Conservation (phyloP, 2,329 filamentous ascomycete species). For the Lachnellula cervina region DNA sequence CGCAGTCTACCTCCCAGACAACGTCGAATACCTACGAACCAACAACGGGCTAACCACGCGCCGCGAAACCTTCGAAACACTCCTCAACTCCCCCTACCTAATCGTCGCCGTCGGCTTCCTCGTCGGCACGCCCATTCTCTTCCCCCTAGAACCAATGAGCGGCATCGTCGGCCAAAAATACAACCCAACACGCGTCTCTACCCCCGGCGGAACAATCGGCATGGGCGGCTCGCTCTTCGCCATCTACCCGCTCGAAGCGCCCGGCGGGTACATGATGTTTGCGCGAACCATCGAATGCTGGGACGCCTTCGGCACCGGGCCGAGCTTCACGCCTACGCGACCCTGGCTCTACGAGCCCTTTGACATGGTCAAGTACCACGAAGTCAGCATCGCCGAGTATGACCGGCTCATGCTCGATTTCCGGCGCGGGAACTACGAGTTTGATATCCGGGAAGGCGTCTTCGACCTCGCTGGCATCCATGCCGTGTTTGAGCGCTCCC, state of each 20-base stretch:
- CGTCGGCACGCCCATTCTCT: constrained; percentile 34
- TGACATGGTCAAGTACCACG: constrained; percentile 33
- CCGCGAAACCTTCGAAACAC: constrained; percentile 30
- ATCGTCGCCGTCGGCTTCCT: constrained; percentile 35
- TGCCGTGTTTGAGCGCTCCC: constrained; percentile 18
- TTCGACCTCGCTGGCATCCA: constrained; percentile 32
- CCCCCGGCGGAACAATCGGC: constrained; percentile 35
- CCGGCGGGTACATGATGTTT: constrained; percentile 38
- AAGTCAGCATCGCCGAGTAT: constrained; percentile 33
- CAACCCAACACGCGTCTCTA: constrained; percentile 35
- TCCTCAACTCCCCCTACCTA: constrained; percentile 33
- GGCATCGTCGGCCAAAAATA: constrained; percentile 30
- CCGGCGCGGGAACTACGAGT: constrained; percentile 30
- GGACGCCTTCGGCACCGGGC: constrained; percentile 32
- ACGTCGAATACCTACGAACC: constrained; percentile 27
- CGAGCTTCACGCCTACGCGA: constrained; percentile 27
- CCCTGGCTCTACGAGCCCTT: constrained; percentile 37
- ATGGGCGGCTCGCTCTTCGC: constrained; percentile 34
- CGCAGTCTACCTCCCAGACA: constrained; percentile 31
- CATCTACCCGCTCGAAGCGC: constrained; percentile 36
- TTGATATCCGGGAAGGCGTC: constrained; percentile 25
- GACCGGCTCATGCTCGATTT: constrained; percentile 28
- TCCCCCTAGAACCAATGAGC: constrained; percentile 27
- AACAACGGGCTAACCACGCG: constrained; percentile 35
- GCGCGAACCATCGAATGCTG: constrained; percentile 34